phyloP scores from a whole-genome alignment of 2,329 filamentous ascomycete genomes.

The Neurospora crassa region DNA sequence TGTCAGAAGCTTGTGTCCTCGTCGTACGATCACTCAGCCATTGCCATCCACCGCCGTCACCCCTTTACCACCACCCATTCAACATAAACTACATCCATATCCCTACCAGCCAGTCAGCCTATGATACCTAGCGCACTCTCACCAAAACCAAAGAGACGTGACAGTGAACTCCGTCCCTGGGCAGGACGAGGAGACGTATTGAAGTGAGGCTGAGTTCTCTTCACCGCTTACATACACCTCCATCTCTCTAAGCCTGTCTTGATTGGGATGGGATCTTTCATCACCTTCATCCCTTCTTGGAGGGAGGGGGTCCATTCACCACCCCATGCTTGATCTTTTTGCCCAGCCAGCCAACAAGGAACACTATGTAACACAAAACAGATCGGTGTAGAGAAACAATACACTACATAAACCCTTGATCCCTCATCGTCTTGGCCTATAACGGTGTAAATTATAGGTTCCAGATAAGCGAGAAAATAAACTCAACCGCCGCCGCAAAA shows the following conservation, averaged over 20 bases:
- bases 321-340: not conserved
- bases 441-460: not conserved
- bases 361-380: not conserved
- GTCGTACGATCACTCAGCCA: not conserved
- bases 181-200: not conserved
- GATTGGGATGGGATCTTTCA: not conserved
- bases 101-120: too few species aligned
- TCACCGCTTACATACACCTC: not conserved
- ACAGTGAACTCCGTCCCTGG: not conserved
- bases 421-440: not conserved
- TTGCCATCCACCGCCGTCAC: not conserved
- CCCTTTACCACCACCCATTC: not conserved
- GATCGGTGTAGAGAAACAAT: not conserved
- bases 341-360: not conserved
- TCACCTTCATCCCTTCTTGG: not conserved
- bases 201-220: not conserved
- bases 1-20: not conserved
- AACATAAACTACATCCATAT: not conserved
- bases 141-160: not conserved
- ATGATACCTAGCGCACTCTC: not conserved
- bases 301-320: not conserved
- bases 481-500: not conserved
- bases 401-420: not conserved
- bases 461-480: not conserved
- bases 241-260: not conserved